phyloP scores from a whole-genome alignment of 805 yeast genomes.

The Hanseniaspora thailandica region DNA sequence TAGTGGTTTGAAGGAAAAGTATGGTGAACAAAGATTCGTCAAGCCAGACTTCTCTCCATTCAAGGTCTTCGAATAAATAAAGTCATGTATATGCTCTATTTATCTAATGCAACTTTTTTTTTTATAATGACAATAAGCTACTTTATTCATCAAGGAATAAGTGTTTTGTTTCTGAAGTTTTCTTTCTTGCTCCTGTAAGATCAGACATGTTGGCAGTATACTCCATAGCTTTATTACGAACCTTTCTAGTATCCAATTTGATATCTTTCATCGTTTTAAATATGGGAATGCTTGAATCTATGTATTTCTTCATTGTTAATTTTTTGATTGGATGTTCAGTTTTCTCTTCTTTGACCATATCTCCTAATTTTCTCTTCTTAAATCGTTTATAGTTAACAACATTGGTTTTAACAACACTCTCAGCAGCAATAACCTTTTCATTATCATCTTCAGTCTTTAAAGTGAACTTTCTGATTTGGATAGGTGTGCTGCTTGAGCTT shows the following conservation, averaged over 20 bases:
- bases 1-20: conserved; percentile 2
- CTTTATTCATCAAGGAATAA: neutral
- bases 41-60: conserved; percentile 12
- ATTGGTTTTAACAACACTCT: neutral
- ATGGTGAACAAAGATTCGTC: conserved; percentile 15
- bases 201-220: neutral
- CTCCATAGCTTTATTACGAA: neutral
- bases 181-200: neutral
- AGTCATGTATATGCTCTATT: neutral
- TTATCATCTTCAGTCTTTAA: neutral
- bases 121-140: neutral
- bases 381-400: neutral
- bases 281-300: conserved; percentile 1
- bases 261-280: conserved; percentile 2
- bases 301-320: conserved; percentile 1
- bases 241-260: neutral
- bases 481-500: too few species aligned
- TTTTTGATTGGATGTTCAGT: neutral
- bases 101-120: neutral
- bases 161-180: neutral
- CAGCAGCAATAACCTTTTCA: neutral
- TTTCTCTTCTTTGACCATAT: neutral
- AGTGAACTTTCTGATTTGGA: neutral
- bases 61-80: conserved; percentile 12
- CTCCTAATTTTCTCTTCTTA: neutral